Evolutionary conservation across 2,329 filamentous ascomycete species (phyloP).

Genomic region (Beauveria varroae): DNA sequence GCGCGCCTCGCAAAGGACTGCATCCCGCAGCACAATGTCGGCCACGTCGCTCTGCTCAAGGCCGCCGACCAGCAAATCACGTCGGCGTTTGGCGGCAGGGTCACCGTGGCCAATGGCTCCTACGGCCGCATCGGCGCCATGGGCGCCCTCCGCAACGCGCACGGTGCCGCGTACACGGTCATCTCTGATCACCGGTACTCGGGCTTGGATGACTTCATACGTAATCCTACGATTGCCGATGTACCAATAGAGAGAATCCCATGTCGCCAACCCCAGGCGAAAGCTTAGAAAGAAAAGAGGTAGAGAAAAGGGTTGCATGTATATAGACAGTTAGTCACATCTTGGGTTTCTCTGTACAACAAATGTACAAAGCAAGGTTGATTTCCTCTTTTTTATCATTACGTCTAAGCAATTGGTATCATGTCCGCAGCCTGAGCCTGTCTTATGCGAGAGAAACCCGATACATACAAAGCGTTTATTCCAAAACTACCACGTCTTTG

Average conservation of each 20-base stretch:
- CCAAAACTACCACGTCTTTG: slow-evolving; percentile 10
- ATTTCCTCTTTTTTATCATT: neutral
- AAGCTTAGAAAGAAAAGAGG: neutral
- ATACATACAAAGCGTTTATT: neutral
- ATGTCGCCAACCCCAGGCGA: neutral
- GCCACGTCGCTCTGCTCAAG: slow-evolving; percentile 59
- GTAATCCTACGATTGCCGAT: neutral
- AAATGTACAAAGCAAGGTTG: neutral
- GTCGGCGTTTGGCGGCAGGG: slow-evolving; percentile 48
- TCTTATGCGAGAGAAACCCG: neutral
- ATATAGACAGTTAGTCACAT: neutral
- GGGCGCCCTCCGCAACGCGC: slow-evolving; percentile 42
- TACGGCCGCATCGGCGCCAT: slow-evolving; percentile 46
- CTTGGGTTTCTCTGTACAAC: neutral
- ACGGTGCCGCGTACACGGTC: slow-evolving; percentile 34
- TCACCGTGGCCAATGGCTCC: slow-evolving; percentile 56
- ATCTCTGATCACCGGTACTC: slow-evolving; percentile 19
- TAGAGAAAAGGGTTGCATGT: neutral
- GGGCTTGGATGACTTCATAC: slow-evolving; percentile 25
- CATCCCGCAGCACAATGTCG: slow-evolving; percentile 84
- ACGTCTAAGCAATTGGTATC: slow-evolving; percentile 8
- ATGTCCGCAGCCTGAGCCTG: neutral
- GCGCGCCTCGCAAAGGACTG: slow-evolving; percentile 59
- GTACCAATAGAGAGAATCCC: neutral
- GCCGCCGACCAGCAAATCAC: slow-evolving; percentile 47